Conservation (phyloP, 1,284 basidiomycete genomes). For the Cryptococcus amylolentus region DNA sequence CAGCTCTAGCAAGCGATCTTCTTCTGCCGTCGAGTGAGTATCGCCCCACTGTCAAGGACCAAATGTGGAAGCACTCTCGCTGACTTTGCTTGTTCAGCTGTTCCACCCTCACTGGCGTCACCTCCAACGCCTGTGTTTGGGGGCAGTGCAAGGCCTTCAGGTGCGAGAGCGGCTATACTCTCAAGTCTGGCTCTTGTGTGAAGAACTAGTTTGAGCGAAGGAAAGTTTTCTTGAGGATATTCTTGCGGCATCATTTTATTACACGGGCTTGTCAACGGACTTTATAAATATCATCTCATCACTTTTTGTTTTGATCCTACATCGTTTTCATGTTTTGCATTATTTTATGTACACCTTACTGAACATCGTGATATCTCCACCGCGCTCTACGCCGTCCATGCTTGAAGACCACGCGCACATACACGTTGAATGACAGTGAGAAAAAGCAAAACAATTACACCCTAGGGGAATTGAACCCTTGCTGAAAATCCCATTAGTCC, state of each 20-base stretch:
- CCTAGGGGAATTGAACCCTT: slow-evolving; percentile 38
- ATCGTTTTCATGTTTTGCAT: background rate
- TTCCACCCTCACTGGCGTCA: slow-evolving; percentile 10
- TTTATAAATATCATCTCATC: background rate
- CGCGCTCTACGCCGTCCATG: no score
- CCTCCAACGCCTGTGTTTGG: slow-evolving; percentile 11
- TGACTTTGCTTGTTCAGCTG: slow-evolving; percentile 8
- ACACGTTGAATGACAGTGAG: no score
- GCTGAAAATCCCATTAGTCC: slow-evolving; percentile 17
- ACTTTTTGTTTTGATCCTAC: background rate
- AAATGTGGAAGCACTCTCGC: background rate
- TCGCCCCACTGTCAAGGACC: background rate
- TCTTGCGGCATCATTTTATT: background rate
- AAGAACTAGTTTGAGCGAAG: background rate
- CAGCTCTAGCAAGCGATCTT: background rate
- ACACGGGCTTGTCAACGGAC: background rate
- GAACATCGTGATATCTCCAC: no score
- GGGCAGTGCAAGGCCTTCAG: slow-evolving; percentile 13
- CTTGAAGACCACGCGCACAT: no score
- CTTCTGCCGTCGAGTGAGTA: slow-evolving; percentile 11
- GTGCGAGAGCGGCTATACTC: slow-evolving; percentile 11
- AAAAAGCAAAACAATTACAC: slow-evolving; percentile 23
- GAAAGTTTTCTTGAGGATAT: background rate
- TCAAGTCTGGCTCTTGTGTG: slow-evolving; percentile 8
- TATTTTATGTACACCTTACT: no score